Evolutionary conservation across 169 alveolate genomes (phyloP), one percentile per base, ranked within the genome.

Genomic region (Plasmodium yoelii): DNA sequence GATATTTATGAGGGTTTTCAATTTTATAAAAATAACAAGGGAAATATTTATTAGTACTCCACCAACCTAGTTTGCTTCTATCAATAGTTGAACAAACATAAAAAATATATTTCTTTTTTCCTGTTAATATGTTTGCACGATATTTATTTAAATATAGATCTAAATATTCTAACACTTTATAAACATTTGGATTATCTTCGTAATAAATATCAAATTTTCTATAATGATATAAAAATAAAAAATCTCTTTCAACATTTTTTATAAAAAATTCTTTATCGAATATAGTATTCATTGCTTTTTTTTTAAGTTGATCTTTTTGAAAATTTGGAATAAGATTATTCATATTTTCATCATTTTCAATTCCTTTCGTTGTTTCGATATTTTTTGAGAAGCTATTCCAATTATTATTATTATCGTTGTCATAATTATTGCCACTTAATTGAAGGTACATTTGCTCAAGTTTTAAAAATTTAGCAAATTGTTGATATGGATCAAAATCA

Each of bases 51-150:
- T 88, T 92, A 22, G 71, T 64, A 24, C 90, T 68, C 96, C 94
- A 93, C 72, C 92, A 88, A 46, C 96, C 96, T 39, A 93, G 57
- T 64, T 93, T 86, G 1, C 80, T 47, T 34, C 19, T 84, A 72
- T 72, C 87, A 24, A 68, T 73, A 15, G 90, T 51, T 22, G 73
- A 71, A 18, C 77, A 68, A 10, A 63, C 77, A 42, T 65, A 63
- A 59, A 73, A 88, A 34, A 65, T 73, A 47, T 88, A 73, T 49
- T 65, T 86, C 42, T 55, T 63, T 60, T 86, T 73, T 51, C 87
- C 87, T 22, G 68, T 34, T 46, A 84, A 34, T 5, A 72, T 60
- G 55, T 72, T 72, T 13, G 28, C 26, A 67, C 87, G 75, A 49
- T 72, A 84, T 84, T 84, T 72, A 68, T 84, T 84, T 42, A 72